Evolutionary conservation across 75 land plant genomes (phyloP).

Genomic region (Azolla pinnata): DNA sequence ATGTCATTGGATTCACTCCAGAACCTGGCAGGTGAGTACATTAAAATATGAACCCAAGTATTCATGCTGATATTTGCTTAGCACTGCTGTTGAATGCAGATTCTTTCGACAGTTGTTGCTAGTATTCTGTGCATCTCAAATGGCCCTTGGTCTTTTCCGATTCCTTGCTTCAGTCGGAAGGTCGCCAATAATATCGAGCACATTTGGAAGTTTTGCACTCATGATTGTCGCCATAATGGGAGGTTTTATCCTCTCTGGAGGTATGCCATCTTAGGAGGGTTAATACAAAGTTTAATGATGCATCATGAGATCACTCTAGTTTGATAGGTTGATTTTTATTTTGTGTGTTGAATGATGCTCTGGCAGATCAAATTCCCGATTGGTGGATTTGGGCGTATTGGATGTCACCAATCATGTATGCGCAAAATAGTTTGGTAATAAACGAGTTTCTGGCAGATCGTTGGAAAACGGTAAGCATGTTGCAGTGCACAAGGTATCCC

Average conservation of each 20-base stretch:
- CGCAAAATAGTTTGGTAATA: conserved; percentile 39
- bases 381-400: conserved; percentile 96
- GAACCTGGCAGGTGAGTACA: conserved; percentile 28
- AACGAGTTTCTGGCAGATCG: conserved; percentile 64
- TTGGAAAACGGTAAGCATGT: conserved; percentile 40
- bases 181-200: conserved; percentile 24
- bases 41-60: neutral
- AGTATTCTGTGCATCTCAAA: conserved; percentile 24
- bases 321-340: neutral
- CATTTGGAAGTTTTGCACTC: conserved; percentile 26
- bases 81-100: conserved; percentile 13
- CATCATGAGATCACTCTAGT: neutral
- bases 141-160: conserved; percentile 31
- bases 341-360: neutral
- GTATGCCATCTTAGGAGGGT: conserved; percentile 5
- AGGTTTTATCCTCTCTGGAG: conserved; percentile 32
- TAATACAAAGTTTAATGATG: too few species aligned
- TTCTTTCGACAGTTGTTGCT: conserved; percentile 28
- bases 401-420: conserved; percentile 65
- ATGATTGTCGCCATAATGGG: conserved; percentile 24
- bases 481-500: neutral
- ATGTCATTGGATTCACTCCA: conserved; percentile 26
- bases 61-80: neutral
- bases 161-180: conserved; percentile 26
- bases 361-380: conserved; percentile 38